Conservation (phyloP, 148 eudicot genomes). For the Chenopodium album region DNA sequence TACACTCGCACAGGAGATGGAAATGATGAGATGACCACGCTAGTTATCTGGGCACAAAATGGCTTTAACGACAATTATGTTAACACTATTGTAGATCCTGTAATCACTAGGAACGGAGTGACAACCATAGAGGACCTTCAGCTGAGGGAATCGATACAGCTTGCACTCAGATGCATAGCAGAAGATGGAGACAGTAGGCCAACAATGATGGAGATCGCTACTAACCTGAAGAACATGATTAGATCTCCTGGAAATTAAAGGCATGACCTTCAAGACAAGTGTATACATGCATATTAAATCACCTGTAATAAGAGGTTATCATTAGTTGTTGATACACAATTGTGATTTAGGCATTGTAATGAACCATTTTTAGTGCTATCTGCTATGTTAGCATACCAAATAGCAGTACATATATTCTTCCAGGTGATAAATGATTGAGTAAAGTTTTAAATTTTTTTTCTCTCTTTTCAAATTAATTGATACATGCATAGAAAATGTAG, state of each 20-base stretch:
- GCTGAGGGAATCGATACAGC: not conserved
- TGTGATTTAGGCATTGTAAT: no score
- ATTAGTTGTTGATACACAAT: no score
- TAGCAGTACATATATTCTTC: no score
- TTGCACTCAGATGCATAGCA: not conserved
- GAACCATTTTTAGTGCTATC: no score
- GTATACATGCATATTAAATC: not conserved
- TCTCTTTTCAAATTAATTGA: no score
- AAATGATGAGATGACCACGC: no score
- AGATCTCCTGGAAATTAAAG: not conserved
- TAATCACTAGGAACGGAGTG: not conserved
- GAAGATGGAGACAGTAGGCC: not conserved
- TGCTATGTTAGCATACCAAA: no score
- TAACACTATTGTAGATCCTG: constrained; percentile 4
- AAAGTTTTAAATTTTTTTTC: no score
- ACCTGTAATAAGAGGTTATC: not conserved
- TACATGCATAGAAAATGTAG: no score
- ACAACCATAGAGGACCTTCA: not conserved
- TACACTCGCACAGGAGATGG: no score
- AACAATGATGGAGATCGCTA: constrained; percentile 15
- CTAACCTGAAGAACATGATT: constrained; percentile 12
- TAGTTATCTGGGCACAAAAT: not conserved
- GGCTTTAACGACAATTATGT: not conserved
- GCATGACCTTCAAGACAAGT: not conserved
- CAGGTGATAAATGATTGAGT: no score